A percentile compares a stretch with the other conserved stretches of the same genome.
phyloP scores from a whole-genome alignment of 345 rosid species.

The rapeseed (Brassica napus) region Da-Ae NC_063443.1:10033001-10033500 shows the following conservation, averaged over 20 bases:
- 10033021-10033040: background rate
- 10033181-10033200: background rate
- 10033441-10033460: background rate
- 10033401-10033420: background rate
- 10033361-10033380: background rate
- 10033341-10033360: background rate
- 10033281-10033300: background rate
- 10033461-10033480: background rate
- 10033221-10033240: background rate
- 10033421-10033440: background rate
- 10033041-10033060: background rate
- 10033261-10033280: background rate
- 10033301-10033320: background rate
- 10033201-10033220: background rate
- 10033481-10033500: constrained; percentile 3
- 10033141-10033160: background rate
- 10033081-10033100: background rate
- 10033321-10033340: background rate
- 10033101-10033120: background rate
- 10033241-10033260: background rate
- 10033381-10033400: background rate
- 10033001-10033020: background rate
- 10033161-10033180: too few species aligned
- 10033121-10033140: background rate
- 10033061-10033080: background rate